Base-by-base conservation (phyloP, 257 asterid species). In the Petunia axillaris region DNA sequence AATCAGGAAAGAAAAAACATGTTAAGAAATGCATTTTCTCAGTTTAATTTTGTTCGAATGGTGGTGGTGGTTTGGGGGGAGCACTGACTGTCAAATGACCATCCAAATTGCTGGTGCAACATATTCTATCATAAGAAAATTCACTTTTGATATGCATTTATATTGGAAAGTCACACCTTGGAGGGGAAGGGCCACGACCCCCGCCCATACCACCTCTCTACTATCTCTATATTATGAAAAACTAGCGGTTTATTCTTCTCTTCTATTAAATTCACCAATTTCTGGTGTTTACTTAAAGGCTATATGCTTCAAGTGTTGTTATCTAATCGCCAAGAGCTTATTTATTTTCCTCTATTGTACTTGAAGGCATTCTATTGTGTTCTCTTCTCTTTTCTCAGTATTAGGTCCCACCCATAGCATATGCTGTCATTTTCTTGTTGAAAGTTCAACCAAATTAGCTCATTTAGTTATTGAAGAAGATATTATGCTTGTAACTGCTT, bases 221-320 rank as follows among this genome's bases (percentile, higher is more conserved):
- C 75, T 41, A 66, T 41, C 46, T 41, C 75, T 40, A 41, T 66
- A 13, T 40, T 66, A 66, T 66, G 53, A 66, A 65, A 65, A 66
- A 37, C 75, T 44, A 15, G 38, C 75, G 43, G 54, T 37, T 37
- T 8, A 4, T 37, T 64, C 44, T 37, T 64, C 13, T 37, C 44
- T 44, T 64, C 43, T 63, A 40, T 13, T 66, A 41, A 40, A n/a
- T 40, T 41, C 15, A 67, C 75, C 54, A n/a, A 67, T 41, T 67
- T 67, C 75, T 6, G 75, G 75, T 67, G 54, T 67, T 67, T 8
- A 67, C 55, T 67, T 67, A 67, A 15, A 67, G 7, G 15, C 75
- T 15, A 7, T 67, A 41, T 41, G 75, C 75, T 67, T 41, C 54
- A 15, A 67, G 38, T 67, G 37, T 67, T 40, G 43, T 40, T 67